Conservation (phyloP, 2,329 filamentous ascomycete species). For the Aspergillus piperis region DNA sequence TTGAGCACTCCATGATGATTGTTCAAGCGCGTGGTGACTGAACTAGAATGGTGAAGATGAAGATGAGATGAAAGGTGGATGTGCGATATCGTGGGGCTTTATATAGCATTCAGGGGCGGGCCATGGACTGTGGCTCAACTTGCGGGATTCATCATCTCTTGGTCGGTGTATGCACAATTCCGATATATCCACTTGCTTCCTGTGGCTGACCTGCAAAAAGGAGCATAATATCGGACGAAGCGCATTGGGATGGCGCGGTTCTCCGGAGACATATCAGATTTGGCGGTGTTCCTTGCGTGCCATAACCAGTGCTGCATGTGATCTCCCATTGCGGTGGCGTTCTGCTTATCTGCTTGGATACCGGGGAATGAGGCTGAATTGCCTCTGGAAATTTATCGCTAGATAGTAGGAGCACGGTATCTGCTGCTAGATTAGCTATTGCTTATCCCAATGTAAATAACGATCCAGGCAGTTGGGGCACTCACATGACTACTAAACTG, state of each 20-base stretch:
- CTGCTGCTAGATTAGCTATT: no score
- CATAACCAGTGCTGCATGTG: neutral
- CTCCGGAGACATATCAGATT: slow-evolving; percentile 6
- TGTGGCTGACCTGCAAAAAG: neutral
- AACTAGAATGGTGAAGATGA: neutral
- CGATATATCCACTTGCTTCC: neutral
- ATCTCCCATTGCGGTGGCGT: neutral
- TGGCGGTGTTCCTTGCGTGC: neutral
- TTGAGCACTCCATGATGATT: neutral
- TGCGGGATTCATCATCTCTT: neutral
- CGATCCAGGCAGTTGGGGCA: no score
- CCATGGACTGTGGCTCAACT: neutral
- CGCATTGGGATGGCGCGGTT: neutral
- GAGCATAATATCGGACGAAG: neutral
- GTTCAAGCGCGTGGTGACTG: no score
- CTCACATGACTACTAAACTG: no score
- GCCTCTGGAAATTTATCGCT: no score
- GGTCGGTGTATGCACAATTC: neutral
- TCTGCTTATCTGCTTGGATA: no score
- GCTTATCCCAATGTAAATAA: no score
- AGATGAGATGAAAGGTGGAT: neutral
- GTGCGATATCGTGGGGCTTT: neutral
- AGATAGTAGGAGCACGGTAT: no score
- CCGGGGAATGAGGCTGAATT: no score
- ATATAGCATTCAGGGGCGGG: neutral